A percentile compares a stretch with the other conserved stretches of the same genome.
Evolutionary conservation across 495 filamentous ascomycete genomes (phyloP).

Genomic region (Letharia lupina): DNA sequence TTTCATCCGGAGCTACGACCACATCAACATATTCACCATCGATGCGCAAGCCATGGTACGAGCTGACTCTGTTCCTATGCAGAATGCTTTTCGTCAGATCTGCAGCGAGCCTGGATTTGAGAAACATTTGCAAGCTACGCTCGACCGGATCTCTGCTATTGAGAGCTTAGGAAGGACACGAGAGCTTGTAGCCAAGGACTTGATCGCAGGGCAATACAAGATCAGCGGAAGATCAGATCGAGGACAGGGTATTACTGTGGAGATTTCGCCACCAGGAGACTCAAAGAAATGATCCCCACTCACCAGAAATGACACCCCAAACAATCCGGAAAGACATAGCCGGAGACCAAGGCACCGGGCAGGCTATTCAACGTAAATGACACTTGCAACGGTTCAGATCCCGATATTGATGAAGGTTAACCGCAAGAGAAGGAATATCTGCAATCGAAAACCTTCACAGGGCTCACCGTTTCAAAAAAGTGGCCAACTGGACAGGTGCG

Average conservation of each 20-base stretch:
- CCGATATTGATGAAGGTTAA: neutral
- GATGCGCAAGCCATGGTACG: slow-evolving; percentile 79
- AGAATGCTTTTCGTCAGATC: slow-evolving; percentile 78
- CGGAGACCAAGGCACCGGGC: neutral
- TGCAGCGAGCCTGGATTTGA: slow-evolving; percentile 66
- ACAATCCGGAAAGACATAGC: neutral
- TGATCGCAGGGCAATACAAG: slow-evolving; percentile 66
- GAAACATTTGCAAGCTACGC: slow-evolving; percentile 68
- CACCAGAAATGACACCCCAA: too few relatives aligned
- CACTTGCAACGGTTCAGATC: neutral
- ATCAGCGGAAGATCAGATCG: slow-evolving; percentile 37
- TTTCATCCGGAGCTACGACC: slow-evolving; percentile 87
- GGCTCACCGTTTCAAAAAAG: neutral
- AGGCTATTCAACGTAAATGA: neutral
- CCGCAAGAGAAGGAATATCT: neutral
- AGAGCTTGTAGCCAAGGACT: slow-evolving; percentile 82
- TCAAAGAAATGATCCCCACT: neutral
- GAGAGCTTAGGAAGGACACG: slow-evolving; percentile 87
- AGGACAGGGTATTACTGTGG: slow-evolving; percentile 16
- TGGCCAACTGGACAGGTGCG: too few relatives aligned
- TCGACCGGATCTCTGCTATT: slow-evolving; percentile 78
- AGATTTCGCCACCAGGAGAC: slow-evolving; percentile 1
- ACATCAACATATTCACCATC: slow-evolving; percentile 92
- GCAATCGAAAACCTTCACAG: neutral
- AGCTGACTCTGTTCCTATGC: slow-evolving; percentile 94